These are phyloP conservation scores for Ogataea methylovora DNA, from an alignment of 805 yeast species.

Conservation along the genomic window DNA sequence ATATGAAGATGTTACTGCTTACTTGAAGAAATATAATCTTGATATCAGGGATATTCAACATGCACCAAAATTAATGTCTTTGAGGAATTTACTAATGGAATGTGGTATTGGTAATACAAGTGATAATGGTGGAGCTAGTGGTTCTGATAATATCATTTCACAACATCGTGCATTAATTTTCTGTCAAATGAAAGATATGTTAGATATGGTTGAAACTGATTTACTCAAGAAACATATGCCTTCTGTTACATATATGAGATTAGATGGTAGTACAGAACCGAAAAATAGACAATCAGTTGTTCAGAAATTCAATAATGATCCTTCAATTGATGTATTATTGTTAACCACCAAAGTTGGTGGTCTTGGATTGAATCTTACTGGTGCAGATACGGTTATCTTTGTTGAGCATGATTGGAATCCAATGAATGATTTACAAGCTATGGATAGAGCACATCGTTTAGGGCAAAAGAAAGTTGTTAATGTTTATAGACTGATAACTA, in stretches of 20 bases:
- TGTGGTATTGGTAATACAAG: slow-evolving; percentile 78
- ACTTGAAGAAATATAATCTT: slow-evolving; percentile 50
- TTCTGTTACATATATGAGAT: slow-evolving; percentile 83
- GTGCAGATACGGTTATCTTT: slow-evolving; percentile 97
- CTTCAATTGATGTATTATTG: slow-evolving; percentile 87
- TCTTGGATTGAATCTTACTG: slow-evolving; percentile 92
- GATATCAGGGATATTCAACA: slow-evolving; percentile 67
- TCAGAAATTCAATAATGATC: slow-evolving; percentile 88
- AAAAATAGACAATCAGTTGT: slow-evolving; percentile 88
- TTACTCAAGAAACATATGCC: slow-evolving; percentile 80
- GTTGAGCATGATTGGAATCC: slow-evolving; percentile 99
- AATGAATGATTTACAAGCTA: slow-evolving; percentile 97
- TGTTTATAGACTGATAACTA: slow-evolving; percentile 89
- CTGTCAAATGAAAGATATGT: slow-evolving; percentile 96
- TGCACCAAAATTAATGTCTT: slow-evolving; percentile 84
- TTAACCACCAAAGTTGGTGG: slow-evolving; percentile 98
- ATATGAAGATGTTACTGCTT: slow-evolving; percentile 54
- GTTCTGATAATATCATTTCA: slow-evolving; percentile 56
- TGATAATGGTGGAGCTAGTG: slow-evolving; percentile 22
- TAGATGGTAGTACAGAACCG: slow-evolving; percentile 93
- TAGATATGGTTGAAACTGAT: slow-evolving; percentile 92
- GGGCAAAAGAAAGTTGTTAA: slow-evolving; percentile 98
- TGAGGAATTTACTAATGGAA: slow-evolving; percentile 72
- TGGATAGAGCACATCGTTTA: slow-evolving; percentile 97
- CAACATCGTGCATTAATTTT: slow-evolving; percentile 94